Evolutionary conservation across 2,329 filamentous ascomycete species (phyloP), one percentile per base, ranked within the genome.

Genomic region (Cladosporium oxysporum): DNA sequence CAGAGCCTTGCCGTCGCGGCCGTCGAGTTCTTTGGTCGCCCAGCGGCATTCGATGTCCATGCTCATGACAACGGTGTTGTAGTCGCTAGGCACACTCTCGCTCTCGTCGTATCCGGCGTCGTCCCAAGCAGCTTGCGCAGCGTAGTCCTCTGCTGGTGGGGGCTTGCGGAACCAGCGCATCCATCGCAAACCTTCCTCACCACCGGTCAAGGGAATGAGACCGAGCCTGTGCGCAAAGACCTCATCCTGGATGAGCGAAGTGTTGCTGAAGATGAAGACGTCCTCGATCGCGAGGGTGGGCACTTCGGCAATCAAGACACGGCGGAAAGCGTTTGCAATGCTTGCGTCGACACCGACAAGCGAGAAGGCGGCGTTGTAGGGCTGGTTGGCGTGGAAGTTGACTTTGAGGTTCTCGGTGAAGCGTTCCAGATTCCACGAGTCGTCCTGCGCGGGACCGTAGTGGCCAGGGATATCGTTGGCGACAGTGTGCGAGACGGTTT

Each of bases 241-340:
- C 82, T 99, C 95, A 77, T 99, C 95, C 78, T 98, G 94, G 74
- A 99, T 95, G 41, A 99, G 93, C 5, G 92, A 97, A 60, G 94
- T 98, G 83, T 99, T 99, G 83, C 97, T 96, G 77, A 92, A 87
- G 70, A 98, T 89, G 81, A 91, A 99, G 76, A 96, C 92, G 69
- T 88, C 90, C 83, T 99, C 95, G 74, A 99, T 93, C 71, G 96
- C 95, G 55, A 99, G 86, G 2, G 93, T 95, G 21, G 94, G 93
- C 62, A 99, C 91, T 82, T 99, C 96, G 71, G 94, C 87, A 78
- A 99, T 90, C 74, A 98, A 86, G 74, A 98, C 98, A 73, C 95
- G 92, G 68, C 95, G 93, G 83, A 98, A 97, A 75, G 96, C 95
- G 78, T 99, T 99, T 75, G 95, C 92, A 76, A 99, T 88, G 64